phyloP scores from a whole-genome alignment of 768 basidiomycete species.

The Cyclocybe cylindracea region DNA sequence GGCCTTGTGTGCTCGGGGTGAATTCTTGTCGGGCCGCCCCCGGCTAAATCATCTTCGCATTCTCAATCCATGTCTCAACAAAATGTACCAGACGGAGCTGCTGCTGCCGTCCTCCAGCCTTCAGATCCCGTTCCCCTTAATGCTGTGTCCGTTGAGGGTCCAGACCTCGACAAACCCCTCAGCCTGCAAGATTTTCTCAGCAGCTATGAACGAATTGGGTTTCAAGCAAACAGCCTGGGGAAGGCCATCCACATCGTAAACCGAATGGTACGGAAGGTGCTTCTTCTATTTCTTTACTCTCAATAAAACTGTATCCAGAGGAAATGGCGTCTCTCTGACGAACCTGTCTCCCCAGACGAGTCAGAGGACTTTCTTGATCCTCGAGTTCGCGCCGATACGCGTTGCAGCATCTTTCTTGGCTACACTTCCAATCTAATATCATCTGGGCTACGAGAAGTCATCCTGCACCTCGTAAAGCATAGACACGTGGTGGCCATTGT shows the following conservation, averaged over 20 bases:
- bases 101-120: conserved; percentile 75
- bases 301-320: conserved; percentile 47
- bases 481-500: conserved; percentile 87
- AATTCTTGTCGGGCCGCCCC: background rate
- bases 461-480: conserved; percentile 91
- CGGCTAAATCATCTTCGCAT: background rate
- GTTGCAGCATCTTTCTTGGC: conserved; percentile 90
- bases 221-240: conserved; percentile 94
- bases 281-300: background rate
- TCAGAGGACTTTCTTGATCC: conserved; percentile 62
- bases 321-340: conserved; percentile 87
- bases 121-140: conserved; percentile 71
- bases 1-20: conserved; percentile 5
- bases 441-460: conserved; percentile 92
- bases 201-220: conserved; percentile 90
- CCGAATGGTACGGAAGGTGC: conserved; percentile 69
- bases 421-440: conserved; percentile 99
- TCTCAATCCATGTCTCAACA: background rate
- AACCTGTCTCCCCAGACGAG: conserved; percentile 72
- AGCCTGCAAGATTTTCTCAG: conserved; percentile 70
- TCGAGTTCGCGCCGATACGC: conserved; percentile 64
- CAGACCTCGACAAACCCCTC: conserved; percentile 74
- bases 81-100: conserved; percentile 55
- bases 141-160: conserved; percentile 79
- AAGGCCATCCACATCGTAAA: conserved; percentile 89